Evolutionary conservation across 2,329 filamentous ascomycete genomes (phyloP).

Genomic region (Aspergillus fumigatus): DNA sequence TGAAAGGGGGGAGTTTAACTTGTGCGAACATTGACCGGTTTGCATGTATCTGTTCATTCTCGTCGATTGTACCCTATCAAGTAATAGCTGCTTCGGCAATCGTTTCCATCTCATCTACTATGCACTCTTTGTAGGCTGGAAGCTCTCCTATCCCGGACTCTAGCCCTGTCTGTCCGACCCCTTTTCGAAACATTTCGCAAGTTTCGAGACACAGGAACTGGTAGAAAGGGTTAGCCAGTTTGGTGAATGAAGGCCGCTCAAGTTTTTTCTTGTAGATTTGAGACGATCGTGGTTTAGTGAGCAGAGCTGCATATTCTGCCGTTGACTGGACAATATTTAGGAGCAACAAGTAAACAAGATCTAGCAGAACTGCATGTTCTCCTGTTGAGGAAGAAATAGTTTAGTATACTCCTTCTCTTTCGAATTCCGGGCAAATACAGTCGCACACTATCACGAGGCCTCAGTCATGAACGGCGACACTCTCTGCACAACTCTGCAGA

Average conservation of each 20-base stretch:
- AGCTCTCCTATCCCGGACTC: background rate
- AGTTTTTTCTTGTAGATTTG: background rate
- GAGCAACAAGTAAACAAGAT: too few relatives aligned
- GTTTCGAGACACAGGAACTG: slow-evolving; percentile 71
- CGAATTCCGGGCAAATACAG: background rate
- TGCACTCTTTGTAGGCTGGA: background rate
- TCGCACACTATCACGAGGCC: background rate
- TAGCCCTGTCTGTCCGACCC: background rate
- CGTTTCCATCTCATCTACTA: background rate
- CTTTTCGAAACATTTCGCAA: slow-evolving; percentile 45
- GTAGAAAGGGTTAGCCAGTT: slow-evolving; percentile 68
- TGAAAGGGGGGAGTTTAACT: slow-evolving; percentile 9
- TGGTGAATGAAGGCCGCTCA: slow-evolving; percentile 64
- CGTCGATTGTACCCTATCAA: background rate
- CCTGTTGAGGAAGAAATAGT: background rate
- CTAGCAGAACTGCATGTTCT: too few relatives aligned
- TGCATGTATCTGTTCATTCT: background rate
- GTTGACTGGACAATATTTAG: too few relatives aligned
- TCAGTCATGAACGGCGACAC: background rate
- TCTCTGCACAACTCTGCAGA: background rate
- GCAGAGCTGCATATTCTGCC: too few relatives aligned
- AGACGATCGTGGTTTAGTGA: too few relatives aligned
- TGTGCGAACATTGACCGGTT: slow-evolving; percentile 15
- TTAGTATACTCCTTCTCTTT: background rate
- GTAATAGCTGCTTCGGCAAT: background rate